These are phyloP conservation scores for Suillus discolor DNA, from an alignment of 768 basidiomycete species.

Conservation along the genomic window DNA sequence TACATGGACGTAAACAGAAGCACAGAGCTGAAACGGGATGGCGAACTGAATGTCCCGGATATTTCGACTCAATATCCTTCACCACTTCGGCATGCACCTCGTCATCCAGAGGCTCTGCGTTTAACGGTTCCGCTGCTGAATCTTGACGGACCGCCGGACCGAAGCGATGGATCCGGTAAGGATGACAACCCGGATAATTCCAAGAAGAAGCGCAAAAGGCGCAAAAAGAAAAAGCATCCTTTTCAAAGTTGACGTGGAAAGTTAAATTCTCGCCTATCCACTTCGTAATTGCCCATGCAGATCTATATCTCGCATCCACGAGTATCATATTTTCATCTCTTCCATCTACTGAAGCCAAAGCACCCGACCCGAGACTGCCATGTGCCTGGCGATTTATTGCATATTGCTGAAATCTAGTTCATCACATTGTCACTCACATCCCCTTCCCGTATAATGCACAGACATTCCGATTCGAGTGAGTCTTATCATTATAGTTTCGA, in stretches of 20 bases:
- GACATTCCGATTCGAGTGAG: neutral
- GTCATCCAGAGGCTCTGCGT: conserved; percentile 21
- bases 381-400: conserved; percentile 5
- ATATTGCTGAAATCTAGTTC: neutral
- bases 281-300: conserved; percentile 4
- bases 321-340: neutral
- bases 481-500: neutral
- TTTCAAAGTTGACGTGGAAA: neutral
- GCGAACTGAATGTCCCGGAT: conserved; percentile 1
- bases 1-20: neutral
- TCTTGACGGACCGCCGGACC: conserved; percentile 49
- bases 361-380: neutral
- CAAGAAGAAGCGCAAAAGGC: conserved; percentile 58
- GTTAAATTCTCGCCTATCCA: neutral
- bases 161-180: conserved; percentile 17
- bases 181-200: conserved; percentile 26
- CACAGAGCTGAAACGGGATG: conserved; percentile 4
- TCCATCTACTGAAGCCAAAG: neutral
- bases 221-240: conserved; percentile 52
- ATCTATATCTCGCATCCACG: neutral
- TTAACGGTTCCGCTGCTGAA: conserved; percentile 54
- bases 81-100: conserved; percentile 7
- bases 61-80: neutral
- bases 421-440: neutral
- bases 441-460: neutral